Evolutionary conservation across 805 yeast genomes (phyloP).

Genomic region (Candida parachauliodes): DNA sequence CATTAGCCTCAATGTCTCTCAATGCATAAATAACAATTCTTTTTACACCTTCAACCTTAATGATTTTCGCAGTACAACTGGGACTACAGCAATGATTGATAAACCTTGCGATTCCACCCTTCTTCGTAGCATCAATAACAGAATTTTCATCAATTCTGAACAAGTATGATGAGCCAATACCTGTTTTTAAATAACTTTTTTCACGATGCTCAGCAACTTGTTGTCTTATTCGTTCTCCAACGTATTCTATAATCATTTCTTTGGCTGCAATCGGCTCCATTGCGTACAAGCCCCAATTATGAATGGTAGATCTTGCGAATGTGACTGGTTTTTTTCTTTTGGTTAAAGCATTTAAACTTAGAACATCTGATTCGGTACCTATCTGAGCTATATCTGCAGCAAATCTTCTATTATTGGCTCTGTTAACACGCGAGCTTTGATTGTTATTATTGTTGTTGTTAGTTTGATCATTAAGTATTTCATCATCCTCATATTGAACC

Average conservation of each 20-base stretch:
- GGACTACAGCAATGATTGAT: conserved; percentile 98
- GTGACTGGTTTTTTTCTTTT: conserved; percentile 91
- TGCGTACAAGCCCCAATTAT: conserved; percentile 97
- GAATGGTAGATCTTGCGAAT: conserved; percentile 96
- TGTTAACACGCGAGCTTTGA: conserved; percentile 77
- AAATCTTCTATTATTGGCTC: conserved; percentile 82
- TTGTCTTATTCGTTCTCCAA: conserved; percentile 90
- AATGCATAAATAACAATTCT: conserved; percentile 93
- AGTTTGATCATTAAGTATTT: conserved; percentile 14
- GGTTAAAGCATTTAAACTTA: conserved; percentile 81
- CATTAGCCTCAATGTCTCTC: conserved; percentile 81
- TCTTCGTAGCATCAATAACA: conserved; percentile 95
- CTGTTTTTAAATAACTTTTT: conserved; percentile 76
- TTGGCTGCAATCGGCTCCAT: conserved; percentile 91
- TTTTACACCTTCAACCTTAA: conserved; percentile 89
- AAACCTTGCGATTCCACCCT: conserved; percentile 95
- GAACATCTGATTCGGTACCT: conserved; percentile 76
- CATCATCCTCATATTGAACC: conserved; percentile 61
- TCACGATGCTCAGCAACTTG: conserved; percentile 94
- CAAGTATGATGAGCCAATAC: conserved; percentile 92
- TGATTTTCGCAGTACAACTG: conserved; percentile 94
- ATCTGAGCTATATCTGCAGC: conserved; percentile 87
- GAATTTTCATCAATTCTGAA: conserved; percentile 92
- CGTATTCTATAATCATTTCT: conserved; percentile 97
- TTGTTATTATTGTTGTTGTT: conserved; percentile 13